These are phyloP conservation scores for Fusarium sp. DNA, from an alignment of 2,329 filamentous ascomycete species.

Conservation along the genomic window DNA sequence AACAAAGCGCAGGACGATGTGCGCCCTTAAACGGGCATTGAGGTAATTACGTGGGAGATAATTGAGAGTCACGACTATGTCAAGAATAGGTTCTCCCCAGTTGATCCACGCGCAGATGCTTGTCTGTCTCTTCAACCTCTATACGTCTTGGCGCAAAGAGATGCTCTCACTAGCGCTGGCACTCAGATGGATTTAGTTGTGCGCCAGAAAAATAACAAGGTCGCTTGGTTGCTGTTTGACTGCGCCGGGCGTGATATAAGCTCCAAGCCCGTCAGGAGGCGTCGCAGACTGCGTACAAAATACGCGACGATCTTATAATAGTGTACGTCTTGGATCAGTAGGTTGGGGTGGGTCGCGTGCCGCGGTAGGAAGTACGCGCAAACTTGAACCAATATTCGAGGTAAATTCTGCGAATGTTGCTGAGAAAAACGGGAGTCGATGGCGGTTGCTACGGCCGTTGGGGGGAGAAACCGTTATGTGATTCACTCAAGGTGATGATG, in stretches of 20 bases:
- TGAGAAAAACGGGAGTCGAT: background rate
- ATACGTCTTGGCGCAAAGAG: conserved; percentile 39
- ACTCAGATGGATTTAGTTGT: conserved; percentile 12
- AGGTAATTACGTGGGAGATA: conserved; percentile 54
- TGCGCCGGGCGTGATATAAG: conserved; percentile 1
- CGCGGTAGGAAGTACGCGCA: conserved; percentile 15
- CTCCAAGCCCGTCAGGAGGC: background rate
- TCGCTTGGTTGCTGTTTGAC: background rate
- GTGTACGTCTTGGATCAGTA: conserved; percentile 28
- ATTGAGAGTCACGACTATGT: conserved; percentile 56
- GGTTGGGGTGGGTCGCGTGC: conserved; percentile 36
- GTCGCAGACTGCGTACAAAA: conserved; percentile 1
- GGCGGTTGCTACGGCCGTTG: background rate
- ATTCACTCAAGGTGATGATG: conserved; percentile 43
- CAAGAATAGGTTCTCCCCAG: conserved; percentile 48
- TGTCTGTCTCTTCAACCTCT: conserved; percentile 44
- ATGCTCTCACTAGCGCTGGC: conserved; percentile 23
- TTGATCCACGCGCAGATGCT: conserved; percentile 46
- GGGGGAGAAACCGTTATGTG: background rate
- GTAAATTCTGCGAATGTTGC: conserved; percentile 1
- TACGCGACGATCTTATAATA: conserved; percentile 28
- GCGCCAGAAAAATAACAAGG: conserved; percentile 10
- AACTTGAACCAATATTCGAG: conserved; percentile 7
- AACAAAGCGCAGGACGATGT: conserved; percentile 45
- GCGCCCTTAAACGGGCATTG: conserved; percentile 51